These are phyloP conservation scores for Boletus rubescentipes DNA, from an alignment of 768 basidiomycete species.

Conservation along the genomic window DNA sequence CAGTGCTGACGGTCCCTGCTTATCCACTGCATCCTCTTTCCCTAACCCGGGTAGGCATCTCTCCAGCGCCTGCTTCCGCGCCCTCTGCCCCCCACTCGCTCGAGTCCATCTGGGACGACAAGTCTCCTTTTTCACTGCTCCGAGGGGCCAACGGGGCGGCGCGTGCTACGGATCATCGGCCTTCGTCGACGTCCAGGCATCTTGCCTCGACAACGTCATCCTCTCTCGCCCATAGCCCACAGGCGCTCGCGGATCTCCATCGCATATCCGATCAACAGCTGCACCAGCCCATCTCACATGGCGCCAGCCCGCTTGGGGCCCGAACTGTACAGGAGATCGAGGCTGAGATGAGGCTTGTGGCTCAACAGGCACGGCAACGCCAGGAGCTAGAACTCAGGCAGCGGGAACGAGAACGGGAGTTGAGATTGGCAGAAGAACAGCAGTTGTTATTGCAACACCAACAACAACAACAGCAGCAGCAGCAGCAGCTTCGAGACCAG, in stretches of 20 bases:
- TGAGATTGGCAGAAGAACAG: slow-evolving; percentile 32
- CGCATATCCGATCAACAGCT: slow-evolving; percentile 37
- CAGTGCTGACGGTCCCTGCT: not conserved
- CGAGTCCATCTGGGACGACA: slow-evolving; percentile 82
- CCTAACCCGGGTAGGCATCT: slow-evolving; percentile 19
- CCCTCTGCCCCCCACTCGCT: slow-evolving; percentile 43
- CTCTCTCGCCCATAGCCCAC: slow-evolving; percentile 27
- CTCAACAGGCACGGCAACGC: slow-evolving; percentile 43
- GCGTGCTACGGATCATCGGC: slow-evolving; percentile 38
- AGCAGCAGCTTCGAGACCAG: slow-evolving; percentile 39
- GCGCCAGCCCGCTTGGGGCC: slow-evolving; percentile 37
- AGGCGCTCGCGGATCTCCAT: slow-evolving; percentile 34
- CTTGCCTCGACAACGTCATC: slow-evolving; percentile 22
- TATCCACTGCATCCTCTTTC: slow-evolving; percentile 14
- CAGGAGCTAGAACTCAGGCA: slow-evolving; percentile 47
- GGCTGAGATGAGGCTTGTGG: slow-evolving; percentile 72
- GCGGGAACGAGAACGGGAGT: slow-evolving; percentile 40
- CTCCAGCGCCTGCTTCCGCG: slow-evolving; percentile 37
- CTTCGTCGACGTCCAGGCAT: slow-evolving; percentile 26
- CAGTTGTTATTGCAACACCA: slow-evolving; percentile 40
- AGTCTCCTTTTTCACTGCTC: slow-evolving; percentile 70
- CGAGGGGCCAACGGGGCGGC: slow-evolving; percentile 50
- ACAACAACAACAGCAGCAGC: slow-evolving; percentile 37
- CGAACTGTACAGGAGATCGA: slow-evolving; percentile 82
- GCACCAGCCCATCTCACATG: slow-evolving; percentile 38